A percentile compares a stretch with the other conserved stretches of the same genome.
phyloP scores from a whole-genome alignment of 257 asterid species.

The Przewalskia tangutica region DNA sequence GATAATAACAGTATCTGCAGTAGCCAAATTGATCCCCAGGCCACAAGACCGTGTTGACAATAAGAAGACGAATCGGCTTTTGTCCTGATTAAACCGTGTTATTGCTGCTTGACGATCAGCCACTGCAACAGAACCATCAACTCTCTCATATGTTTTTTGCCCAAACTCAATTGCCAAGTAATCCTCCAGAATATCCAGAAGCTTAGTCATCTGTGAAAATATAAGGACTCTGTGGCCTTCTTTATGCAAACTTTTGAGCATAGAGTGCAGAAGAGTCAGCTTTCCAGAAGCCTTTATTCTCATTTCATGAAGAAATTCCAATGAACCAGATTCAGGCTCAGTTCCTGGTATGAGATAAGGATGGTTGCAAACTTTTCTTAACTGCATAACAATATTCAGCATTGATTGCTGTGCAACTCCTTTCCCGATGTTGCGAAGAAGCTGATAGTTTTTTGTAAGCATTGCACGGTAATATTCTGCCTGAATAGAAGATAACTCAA shows the following conservation, averaged over 20 bases:
- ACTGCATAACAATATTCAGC: conserved; percentile 97
- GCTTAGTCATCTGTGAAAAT: conserved; percentile 96
- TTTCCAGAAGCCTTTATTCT: conserved; percentile 97
- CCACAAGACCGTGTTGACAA: conserved; percentile 97
- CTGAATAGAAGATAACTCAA: conserved; percentile 90
- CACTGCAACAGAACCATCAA: conserved; percentile 94
- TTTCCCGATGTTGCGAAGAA: conserved; percentile 86
- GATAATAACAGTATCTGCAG: conserved; percentile 94
- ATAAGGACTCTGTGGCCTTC: conserved; percentile 92
- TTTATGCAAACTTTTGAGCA: conserved; percentile 73
- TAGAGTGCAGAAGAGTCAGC: conserved; percentile 84
- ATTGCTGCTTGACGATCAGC: conserved; percentile 88
- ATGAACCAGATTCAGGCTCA: conserved; percentile 84
- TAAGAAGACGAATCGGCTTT: conserved; percentile 83
- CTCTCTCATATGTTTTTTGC: conserved; percentile 87
- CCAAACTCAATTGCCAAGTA: conserved; percentile 85
- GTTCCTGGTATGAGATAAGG: conserved; percentile 98
- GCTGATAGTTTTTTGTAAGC: conserved; percentile 96
- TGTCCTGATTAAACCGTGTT: conserved; percentile 90
- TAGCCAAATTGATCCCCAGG: conserved; percentile 97
- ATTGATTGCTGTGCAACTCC: conserved; percentile 88
- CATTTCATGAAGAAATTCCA: conserved; percentile 94
- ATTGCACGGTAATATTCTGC: conserved; percentile 99
- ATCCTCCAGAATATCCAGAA: conserved; percentile 94
- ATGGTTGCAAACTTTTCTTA: conserved; percentile 95